phyloP scores from a whole-genome alignment of 176 grass and related monocot species.

The Musa beccarii region DNA sequence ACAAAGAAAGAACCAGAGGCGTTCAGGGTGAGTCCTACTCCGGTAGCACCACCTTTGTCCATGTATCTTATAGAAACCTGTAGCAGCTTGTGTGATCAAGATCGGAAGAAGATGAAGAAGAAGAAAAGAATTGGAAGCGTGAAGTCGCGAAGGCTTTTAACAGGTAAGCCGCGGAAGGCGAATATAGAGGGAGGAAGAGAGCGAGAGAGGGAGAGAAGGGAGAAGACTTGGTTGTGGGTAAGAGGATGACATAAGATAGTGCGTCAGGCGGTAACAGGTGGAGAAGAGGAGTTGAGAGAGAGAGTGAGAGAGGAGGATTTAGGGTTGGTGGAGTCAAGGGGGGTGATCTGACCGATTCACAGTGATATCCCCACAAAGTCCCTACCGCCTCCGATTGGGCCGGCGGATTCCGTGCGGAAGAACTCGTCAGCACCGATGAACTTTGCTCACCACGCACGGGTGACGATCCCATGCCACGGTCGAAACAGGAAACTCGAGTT shows the following conservation, averaged over 20 bases:
- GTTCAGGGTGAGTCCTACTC: constrained; percentile 33
- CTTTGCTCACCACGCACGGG: constrained; percentile 9
- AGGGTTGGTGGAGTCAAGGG: not conserved
- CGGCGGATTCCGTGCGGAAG: constrained; percentile 34
- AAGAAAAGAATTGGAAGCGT: not conserved
- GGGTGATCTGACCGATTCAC: constrained; percentile 9
- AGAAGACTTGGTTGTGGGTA: constrained; percentile 31
- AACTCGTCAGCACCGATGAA: constrained; percentile 23
- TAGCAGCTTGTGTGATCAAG: no score
- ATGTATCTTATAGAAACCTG: no score
- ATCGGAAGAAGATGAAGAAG: not conserved
- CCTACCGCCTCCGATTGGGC: constrained; percentile 40
- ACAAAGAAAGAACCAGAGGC: constrained; percentile 17
- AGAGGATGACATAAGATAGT: constrained; percentile 33
- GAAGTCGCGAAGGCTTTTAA: not conserved
- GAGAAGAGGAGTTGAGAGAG: constrained; percentile 3
- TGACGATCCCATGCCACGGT: no score
- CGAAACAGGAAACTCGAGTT: no score
- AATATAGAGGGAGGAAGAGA: not conserved
- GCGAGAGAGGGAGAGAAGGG: not conserved
- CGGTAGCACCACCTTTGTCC: constrained; percentile 13
- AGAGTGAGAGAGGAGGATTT: no score
- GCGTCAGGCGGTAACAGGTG: not conserved
- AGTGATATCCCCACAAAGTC: not conserved
- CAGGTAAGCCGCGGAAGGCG: not conserved